phyloP scores from a whole-genome alignment of 176 grass and related monocot species.

The Dendrocalamus sinicus region DNA sequence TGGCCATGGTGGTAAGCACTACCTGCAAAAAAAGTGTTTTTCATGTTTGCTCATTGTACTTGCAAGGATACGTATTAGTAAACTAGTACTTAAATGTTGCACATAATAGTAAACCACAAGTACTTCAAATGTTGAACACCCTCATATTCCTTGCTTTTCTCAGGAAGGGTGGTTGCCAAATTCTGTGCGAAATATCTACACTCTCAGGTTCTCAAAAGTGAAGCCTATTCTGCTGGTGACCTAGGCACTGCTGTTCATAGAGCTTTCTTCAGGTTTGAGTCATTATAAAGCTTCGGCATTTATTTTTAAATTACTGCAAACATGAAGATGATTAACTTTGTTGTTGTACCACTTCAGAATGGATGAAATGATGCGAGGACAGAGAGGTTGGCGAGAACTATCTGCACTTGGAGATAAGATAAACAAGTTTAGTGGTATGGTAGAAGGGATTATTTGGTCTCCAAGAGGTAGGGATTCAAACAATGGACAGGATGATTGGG shows the following conservation, averaged over 20 bases:
- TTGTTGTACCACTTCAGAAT: conserved; percentile 62
- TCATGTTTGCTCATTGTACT: conserved; percentile 38
- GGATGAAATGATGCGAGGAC: conserved; percentile 99
- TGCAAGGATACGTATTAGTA: conserved; percentile 10
- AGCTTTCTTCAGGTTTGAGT: conserved; percentile 87
- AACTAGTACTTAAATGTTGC: not conserved
- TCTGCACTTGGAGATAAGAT: conserved; percentile 87
- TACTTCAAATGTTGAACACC: conserved; percentile 13
- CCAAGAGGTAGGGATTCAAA: conserved; percentile 60
- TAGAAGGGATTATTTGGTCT: conserved; percentile 98
- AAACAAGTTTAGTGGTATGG: conserved; percentile 95
- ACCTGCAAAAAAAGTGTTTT: conserved; percentile 21
- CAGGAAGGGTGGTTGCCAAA: conserved; percentile 91
- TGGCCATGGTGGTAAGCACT: conserved; percentile 86
- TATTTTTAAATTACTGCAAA: conserved; percentile 12
- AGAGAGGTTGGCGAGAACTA: conserved; percentile 98
- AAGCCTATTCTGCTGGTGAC: conserved; percentile 79
- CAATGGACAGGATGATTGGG: conserved; percentile 72
- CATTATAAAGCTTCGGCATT: conserved; percentile 36
- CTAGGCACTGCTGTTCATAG: conserved; percentile 69
- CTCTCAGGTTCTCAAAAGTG: conserved; percentile 76
- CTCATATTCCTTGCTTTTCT: conserved; percentile 46
- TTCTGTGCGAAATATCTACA: conserved; percentile 97
- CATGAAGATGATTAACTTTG: conserved; percentile 19
- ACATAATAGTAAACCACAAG: not conserved